Conservation (phyloP, 139 green algal species). For the Diplosphaera chodatii region DNA sequence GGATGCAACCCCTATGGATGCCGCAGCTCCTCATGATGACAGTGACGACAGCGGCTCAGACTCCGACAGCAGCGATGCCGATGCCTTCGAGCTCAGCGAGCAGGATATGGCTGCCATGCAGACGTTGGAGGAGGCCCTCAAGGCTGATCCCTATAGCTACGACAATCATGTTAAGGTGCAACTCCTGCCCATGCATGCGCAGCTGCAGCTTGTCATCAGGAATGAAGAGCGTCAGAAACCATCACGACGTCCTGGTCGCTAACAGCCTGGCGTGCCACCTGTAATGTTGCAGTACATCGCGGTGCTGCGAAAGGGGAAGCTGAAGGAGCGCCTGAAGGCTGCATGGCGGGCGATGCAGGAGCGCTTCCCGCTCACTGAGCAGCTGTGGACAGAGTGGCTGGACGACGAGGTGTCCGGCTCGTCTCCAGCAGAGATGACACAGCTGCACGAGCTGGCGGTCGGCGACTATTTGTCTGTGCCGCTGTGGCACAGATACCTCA, state of each 20-base stretch:
- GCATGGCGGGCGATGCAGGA: conserved; percentile 57
- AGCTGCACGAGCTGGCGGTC: conserved; percentile 43
- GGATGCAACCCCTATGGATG: not conserved
- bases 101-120: conserved; percentile 49
- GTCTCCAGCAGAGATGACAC: conserved; percentile 28
- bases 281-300: conserved; percentile 41
- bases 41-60: conserved; percentile 15
- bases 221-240: too few species aligned
- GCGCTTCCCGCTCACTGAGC: conserved; percentile 66
- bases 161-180: conserved; percentile 58
- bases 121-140: conserved; percentile 48
- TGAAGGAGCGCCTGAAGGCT: conserved; percentile 39
- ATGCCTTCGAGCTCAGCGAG: conserved; percentile 35
- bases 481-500: conserved; percentile 63
- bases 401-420: conserved; percentile 53
- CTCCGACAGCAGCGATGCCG: conserved; percentile 25
- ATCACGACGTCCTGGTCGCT: not conserved
- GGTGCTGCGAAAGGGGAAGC: conserved; percentile 47
- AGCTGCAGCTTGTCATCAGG: too few species aligned
- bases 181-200: not conserved
- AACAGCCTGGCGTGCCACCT: not conserved
- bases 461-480: conserved; percentile 72
- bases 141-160: conserved; percentile 54
- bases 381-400: conserved; percentile 77
- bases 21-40: not conserved